Evolutionary conservation across 805 yeast genomes (phyloP).

Genomic region (Monosporozyma aquatica): DNA sequence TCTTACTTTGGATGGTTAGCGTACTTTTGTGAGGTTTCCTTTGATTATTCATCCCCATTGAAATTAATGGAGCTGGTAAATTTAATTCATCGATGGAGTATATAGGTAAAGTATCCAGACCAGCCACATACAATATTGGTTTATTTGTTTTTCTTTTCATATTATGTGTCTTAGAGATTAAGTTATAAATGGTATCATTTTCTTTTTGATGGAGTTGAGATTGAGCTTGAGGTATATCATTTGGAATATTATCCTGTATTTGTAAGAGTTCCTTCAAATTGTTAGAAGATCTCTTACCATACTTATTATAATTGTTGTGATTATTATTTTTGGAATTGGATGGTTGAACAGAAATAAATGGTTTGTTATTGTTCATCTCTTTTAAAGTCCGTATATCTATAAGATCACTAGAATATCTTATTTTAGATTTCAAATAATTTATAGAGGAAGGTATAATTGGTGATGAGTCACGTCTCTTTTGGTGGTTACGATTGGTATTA

Average conservation of each 20-base stretch:
- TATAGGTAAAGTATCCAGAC: conserved; percentile 6
- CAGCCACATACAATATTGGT: conserved; percentile 10
- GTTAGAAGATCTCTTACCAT: background rate
- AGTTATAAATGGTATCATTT: background rate
- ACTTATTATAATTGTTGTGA: background rate
- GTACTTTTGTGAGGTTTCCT: too few relatives aligned
- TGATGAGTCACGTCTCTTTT: background rate
- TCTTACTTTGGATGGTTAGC: background rate
- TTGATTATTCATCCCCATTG: too few relatives aligned
- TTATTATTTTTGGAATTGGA: background rate
- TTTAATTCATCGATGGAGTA: background rate
- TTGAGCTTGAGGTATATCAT: background rate
- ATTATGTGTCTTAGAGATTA: background rate
- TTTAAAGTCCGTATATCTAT: background rate
- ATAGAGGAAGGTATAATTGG: background rate
- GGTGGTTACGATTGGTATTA: background rate
- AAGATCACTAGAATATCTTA: background rate
- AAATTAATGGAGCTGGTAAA: too few relatives aligned
- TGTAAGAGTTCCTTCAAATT: background rate
- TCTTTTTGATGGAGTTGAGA: background rate
- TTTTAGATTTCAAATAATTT: background rate
- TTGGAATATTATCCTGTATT: background rate
- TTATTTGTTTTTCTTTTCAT: conserved; percentile 3
- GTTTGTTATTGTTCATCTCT: background rate
- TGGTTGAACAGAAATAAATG: background rate